Conservation (phyloP, 345 rosid species). For the Clarkia xantiana region DNA sequence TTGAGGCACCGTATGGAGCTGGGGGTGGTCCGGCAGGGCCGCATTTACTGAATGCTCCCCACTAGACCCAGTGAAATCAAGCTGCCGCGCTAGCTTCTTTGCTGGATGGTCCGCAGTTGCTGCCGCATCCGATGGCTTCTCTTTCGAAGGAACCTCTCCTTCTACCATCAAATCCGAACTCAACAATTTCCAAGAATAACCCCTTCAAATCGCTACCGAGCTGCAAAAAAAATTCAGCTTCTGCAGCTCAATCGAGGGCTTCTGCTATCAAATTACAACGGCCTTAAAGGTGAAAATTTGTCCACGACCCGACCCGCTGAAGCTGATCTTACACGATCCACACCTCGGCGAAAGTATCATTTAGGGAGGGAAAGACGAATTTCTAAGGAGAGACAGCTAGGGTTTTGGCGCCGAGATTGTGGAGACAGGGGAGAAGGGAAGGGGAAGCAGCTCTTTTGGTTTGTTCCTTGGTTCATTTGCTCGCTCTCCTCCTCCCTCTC, state of each 20-base stretch:
- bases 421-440: conserved; percentile 1
- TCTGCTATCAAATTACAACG: conserved; percentile 3
- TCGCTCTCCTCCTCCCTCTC: conserved; percentile 71
- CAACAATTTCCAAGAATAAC: not conserved
- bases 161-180: conserved; percentile 42
- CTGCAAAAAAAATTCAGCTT: conserved; percentile 1
- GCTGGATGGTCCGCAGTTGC: conserved; percentile 24
- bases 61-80: conserved; percentile 61
- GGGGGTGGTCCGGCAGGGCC: conserved; percentile 43
- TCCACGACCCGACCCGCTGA: conserved; percentile 1
- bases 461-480: conserved; percentile 10
- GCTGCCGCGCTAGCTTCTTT: conserved; percentile 81
- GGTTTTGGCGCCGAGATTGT: not conserved
- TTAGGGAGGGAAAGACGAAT: conserved; percentile 2
- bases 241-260: not conserved
- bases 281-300: conserved; percentile 5
- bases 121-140: conserved; percentile 26
- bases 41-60: conserved; percentile 19
- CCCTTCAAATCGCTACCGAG: not conserved
- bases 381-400: not conserved
- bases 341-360: not conserved
- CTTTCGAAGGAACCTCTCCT: conserved; percentile 57
- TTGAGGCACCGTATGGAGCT: conserved; percentile 12
- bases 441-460: not conserved
- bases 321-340: conserved; percentile 4